Base-by-base conservation (phyloP, 2,329 filamentous ascomycete genomes). In the Microdochium nivale region DNA sequence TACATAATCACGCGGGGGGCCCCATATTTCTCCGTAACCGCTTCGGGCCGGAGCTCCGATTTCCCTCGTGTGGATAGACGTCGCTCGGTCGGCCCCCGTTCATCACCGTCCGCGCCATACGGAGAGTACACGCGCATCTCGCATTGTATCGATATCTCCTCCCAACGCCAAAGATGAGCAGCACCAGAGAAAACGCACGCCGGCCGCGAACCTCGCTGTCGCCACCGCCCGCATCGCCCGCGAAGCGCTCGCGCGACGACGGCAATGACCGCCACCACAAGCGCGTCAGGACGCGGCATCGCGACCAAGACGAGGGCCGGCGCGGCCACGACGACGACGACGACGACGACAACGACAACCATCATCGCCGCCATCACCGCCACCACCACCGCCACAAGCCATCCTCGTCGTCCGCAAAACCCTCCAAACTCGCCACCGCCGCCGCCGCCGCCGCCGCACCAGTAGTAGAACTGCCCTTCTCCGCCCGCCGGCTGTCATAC, bases 401-500 rank as follows among this genome's bases (percentile, higher is more conserved):
- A 14, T 46, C 5, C 59, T 56, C 35, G 55, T 53, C 23, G 55
- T 44, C 40, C n/a, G 23, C 16, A 19, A 44, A 44, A 23, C 40
- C 40, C 40, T 7, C 40, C n/a, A n/a, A n/a, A n/a, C n/a, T n/a
- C n/a, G n/a, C n/a, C n/a, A n/a, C n/a, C n/a, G n/a, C n/a, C n/a
- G n/a, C n/a, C n/a, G n/a, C n/a, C n/a, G n/a, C n/a, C n/a, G n/a
- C n/a, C n/a, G 23, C 40, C 3, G 21, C 40, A 16, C 19, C 40
- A 16, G 5, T 19, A 44, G 5, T 5, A 7, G 40, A 66, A 56
- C 74, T 95, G 10, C 90, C 90, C 0, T 85, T 82, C 60, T 73
- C 77, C 49, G 83, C 88, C 3, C 77, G 78, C 13, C 73, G 74
- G 44, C 75, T 96, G 3, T 79, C 78, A 8, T 91, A 87, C 62